Evolutionary conservation across 495 filamentous ascomycete species (phyloP).

Genomic region (Aspergillus panamensis): DNA sequence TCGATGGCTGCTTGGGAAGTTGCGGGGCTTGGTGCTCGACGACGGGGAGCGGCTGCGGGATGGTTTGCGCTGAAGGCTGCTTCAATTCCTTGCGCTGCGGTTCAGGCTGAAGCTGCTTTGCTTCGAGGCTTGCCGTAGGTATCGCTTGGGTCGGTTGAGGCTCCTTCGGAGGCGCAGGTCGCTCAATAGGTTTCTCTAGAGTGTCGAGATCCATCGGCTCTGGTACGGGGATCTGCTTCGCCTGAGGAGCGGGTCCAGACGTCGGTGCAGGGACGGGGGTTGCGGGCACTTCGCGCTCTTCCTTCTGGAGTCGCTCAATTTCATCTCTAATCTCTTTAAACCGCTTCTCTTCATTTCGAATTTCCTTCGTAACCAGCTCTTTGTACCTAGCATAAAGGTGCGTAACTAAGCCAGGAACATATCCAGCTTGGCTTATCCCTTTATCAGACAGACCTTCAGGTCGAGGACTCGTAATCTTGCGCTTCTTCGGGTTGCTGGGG

Average conservation of each 20-base stretch:
- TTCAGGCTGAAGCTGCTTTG: slow-evolving; percentile 26
- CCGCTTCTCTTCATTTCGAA: slow-evolving; percentile 68
- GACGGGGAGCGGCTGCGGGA: slow-evolving; percentile 3
- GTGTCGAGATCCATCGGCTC: slow-evolving; percentile 41
- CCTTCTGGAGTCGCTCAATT: slow-evolving; percentile 62
- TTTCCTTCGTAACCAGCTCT: slow-evolving; percentile 60
- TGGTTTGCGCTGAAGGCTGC: slow-evolving; percentile 12
- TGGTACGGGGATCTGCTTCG: slow-evolving; percentile 22
- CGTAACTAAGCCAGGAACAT: slow-evolving; percentile 64
- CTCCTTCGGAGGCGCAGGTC: slow-evolving; percentile 3
- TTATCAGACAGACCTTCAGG: slow-evolving; percentile 58
- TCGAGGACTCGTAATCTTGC: slow-evolving; percentile 65
- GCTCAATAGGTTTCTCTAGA: slow-evolving; percentile 22
- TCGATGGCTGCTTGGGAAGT: not conserved
- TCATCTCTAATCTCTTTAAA: slow-evolving; percentile 64
- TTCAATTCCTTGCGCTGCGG: slow-evolving; percentile 13
- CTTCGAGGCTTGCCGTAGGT: slow-evolving; percentile 16
- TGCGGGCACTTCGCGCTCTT: slow-evolving; percentile 45
- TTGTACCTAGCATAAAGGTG: slow-evolving; percentile 73
- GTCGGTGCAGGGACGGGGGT: slow-evolving; percentile 8
- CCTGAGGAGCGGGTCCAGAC: slow-evolving; percentile 20
- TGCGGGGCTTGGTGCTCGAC: not conserved
- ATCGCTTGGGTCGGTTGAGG: slow-evolving; percentile 5
- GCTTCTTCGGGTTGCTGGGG: slow-evolving; percentile 58
- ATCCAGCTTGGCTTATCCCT: slow-evolving; percentile 57